phyloP scores from a whole-genome alignment of 2,329 filamentous ascomycete species.

The Ceratocystis cubensis region DNA sequence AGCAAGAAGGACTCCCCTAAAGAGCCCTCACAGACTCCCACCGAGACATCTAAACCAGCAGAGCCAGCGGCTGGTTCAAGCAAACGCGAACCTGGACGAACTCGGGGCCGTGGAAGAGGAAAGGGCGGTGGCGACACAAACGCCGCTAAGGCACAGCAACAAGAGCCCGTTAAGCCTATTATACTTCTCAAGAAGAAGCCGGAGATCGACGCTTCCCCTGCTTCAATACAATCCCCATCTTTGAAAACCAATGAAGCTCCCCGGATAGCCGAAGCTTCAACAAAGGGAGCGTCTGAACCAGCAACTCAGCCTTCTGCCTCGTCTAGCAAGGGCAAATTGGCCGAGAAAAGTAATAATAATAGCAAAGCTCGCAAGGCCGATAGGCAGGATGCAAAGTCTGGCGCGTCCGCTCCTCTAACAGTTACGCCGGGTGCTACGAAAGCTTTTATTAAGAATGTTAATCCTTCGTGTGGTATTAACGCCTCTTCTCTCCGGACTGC shows the following conservation, averaged over 20 bases:
- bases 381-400: conserved; percentile 26
- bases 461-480: conserved; percentile 82
- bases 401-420: conserved; percentile 22
- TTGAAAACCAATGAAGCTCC: conserved; percentile 22
- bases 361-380: conserved; percentile 28
- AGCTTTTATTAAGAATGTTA: conserved; percentile 70
- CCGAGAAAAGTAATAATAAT: background rate
- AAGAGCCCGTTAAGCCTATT: conserved; percentile 27
- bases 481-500: conserved; percentile 65
- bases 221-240: conserved; percentile 17
- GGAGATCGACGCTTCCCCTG: conserved; percentile 21
- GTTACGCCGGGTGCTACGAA: conserved; percentile 43
- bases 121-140: conserved; percentile 31
- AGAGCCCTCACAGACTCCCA: background rate
- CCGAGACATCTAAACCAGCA: conserved; percentile 16
- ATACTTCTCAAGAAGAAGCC: conserved; percentile 35
- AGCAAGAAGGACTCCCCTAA: conserved; percentile 9
- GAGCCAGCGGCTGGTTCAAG: conserved; percentile 10
- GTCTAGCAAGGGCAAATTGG: conserved; percentile 24
- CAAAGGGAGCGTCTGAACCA: conserved; percentile 18
- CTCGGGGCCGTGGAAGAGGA: conserved; percentile 26
- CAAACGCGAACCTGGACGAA: conserved; percentile 16
- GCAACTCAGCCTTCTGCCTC: conserved; percentile 27
- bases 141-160: conserved; percentile 21
- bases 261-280: conserved; percentile 24